Base-by-base conservation (phyloP, 768 basidiomycete genomes). In the Strobilomyces confusus region DNA sequence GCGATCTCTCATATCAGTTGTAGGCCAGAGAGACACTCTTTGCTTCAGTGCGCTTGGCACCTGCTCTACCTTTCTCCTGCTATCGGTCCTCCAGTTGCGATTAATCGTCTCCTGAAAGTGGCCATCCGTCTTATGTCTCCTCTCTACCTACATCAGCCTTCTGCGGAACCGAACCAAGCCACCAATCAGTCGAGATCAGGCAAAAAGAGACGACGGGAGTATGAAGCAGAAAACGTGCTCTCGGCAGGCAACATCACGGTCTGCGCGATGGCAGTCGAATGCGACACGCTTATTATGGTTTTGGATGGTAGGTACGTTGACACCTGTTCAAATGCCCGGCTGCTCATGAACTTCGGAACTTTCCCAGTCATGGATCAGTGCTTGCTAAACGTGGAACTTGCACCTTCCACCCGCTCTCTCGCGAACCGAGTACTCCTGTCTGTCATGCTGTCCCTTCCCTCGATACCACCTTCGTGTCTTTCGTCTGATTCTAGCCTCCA, bases 181-280 rank as follows among this genome's bases (percentile, higher is more conserved):
- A 60, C 58, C 3, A 15, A 51, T 59, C 43, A 70, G 60, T 72
- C 62, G 14, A 82, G 75, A 63, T 83, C 81, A 60, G 79, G 80
- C 50, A 91, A 83, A 66, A 92, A 89, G 65, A 75, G 85, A 43
- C 76, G 78, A 19, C 79, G 83, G 20, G 83, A 77, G 13, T 91
- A 83, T 58, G 87, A 92, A 67, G 87, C 82, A 11, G 89, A 89
- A 49, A 88, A 87, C 61, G 71, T 86, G 6, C 83, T 93, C 68
- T 81, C 77, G 48, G 61, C 70, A 9, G 65, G 76, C 2, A 72
- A 73, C 42, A 66, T 75, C 42, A 72, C 79, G 9, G 59, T 83
- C 19, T 87, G 80, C 61, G 68, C 75, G 1, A 78, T 77, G 0
- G 47, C 51, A 3, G 75, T 75, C 26, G 84, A 87, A 15, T 80